phyloP scores from a whole-genome alignment of 2,329 filamentous ascomycete genomes.

The Endocalyx cinctus region DNA sequence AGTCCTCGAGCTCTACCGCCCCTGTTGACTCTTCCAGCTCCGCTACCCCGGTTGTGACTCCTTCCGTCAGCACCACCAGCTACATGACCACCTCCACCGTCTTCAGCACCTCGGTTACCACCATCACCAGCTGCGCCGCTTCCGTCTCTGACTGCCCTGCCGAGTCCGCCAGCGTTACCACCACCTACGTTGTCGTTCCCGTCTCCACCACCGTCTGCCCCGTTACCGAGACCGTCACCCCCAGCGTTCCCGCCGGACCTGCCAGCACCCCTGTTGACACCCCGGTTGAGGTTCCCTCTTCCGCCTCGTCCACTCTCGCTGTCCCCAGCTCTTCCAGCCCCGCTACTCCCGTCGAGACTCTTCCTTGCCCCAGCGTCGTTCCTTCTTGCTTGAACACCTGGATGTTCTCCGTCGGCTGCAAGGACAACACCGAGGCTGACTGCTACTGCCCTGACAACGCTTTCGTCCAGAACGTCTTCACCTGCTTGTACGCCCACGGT shows the following conservation, averaged over 20 bases:
- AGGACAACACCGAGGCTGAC: constrained; percentile 72
- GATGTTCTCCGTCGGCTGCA: constrained; percentile 69
- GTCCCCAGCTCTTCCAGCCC: constrained; percentile 20
- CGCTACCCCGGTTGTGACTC: constrained; percentile 15
- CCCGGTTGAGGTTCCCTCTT: constrained; percentile 15
- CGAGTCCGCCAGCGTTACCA: constrained; percentile 42
- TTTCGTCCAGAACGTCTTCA: constrained; percentile 75
- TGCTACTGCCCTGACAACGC: constrained; percentile 83
- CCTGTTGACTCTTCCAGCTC: constrained; percentile 9
- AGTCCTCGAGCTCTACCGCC: constrained; percentile 10
- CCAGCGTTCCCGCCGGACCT: constrained; percentile 24
- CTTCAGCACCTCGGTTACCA: constrained; percentile 44
- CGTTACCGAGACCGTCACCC: constrained; percentile 47
- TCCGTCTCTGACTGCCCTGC: constrained; percentile 45
- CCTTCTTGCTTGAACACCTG: constrained; percentile 91
- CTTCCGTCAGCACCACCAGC: constrained; percentile 26
- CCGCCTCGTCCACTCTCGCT: constrained; percentile 27
- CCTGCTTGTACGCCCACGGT: constrained; percentile 76
- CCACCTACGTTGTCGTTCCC: constrained; percentile 50
- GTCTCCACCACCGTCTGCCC: constrained; percentile 59
- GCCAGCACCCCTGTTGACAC: constrained; percentile 14
- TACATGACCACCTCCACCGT: constrained; percentile 45
- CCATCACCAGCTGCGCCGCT: constrained; percentile 48
- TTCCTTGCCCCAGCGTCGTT: constrained; percentile 65
- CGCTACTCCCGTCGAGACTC: constrained; percentile 36